Base-by-base conservation (phyloP, 2,329 filamentous ascomycete genomes). In the Akanthomyces muscarius region DNA sequence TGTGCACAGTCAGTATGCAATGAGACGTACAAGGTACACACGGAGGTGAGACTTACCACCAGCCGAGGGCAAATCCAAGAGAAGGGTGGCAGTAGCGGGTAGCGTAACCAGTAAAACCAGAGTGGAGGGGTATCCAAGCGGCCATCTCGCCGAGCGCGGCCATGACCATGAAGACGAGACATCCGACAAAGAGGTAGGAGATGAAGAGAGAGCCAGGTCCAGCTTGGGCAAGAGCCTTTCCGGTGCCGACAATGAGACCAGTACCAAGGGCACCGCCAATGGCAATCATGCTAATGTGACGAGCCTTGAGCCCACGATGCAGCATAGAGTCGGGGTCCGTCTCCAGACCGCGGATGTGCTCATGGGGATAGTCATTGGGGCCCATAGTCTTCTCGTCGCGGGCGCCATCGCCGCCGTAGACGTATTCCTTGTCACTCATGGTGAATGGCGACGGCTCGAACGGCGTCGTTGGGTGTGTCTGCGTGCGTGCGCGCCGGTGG, bases 81-180 rank as follows among this genome's bases (percentile, higher is more conserved):
- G 90, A 89, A 60, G 90, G 90, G 69, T 95, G 90, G 70, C 87
- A 89, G 78, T 92, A 95, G 54, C 91, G 84, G 65, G 86, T 83
- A 28, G 91, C 90, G 71, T 93, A 95, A 70, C 89, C 89, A 65
- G 90, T 90, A 75, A 95, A 96, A 68, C 91, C 91, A 72, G 89
- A 86, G 61, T 86, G 84, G 69, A 92, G 81, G 57, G 91, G 91
- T 41, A 95, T 75, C 89, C 89, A 95, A 59, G 90, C 85, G 10
- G 90, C 89, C 89, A 95, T 95, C 75, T 94, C 90, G 66, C 90
- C 91, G 4, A 95, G 84, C 63, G 85, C 88, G 63, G 87, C 87
- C 89, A 95, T 92, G 68, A 95, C 90, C 48, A 92, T 78, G 75
- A 87, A 95, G 67, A 94, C 91, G 64, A 95, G 76, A 53, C 88